Conservation (phyloP, 2,329 filamentous ascomycete genomes). For the Diaporthe humulicola region DNA sequence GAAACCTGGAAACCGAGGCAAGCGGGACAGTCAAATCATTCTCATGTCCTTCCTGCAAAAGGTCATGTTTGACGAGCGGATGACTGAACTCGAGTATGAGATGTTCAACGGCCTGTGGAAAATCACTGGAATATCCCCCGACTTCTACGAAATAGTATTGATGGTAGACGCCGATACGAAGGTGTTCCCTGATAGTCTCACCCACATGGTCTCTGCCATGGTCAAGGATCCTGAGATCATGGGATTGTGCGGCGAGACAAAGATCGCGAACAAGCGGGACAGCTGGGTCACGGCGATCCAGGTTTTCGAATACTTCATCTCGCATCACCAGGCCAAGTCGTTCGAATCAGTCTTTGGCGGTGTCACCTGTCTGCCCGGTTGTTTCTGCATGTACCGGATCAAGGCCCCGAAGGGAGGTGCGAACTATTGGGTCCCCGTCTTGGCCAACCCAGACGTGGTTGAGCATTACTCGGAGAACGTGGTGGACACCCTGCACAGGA, state of each 20-base stretch:
- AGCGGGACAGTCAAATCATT: slow-evolving; percentile 98
- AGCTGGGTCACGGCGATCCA: slow-evolving; percentile 98
- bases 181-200: slow-evolving; percentile 97
- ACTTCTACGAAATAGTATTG: slow-evolving; percentile 97
- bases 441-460: slow-evolving; percentile 97
- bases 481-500: slow-evolving; percentile 97
- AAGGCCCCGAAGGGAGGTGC: slow-evolving; percentile 98
- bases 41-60: slow-evolving; percentile 99
- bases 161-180: slow-evolving; percentile 99
- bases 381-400: slow-evolving; percentile 99
- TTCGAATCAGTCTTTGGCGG: slow-evolving; percentile 99
- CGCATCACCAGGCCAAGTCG: slow-evolving; percentile 94
- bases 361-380: slow-evolving; percentile 97
- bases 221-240: slow-evolving; percentile 99
- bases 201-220: slow-evolving; percentile 99
- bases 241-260: slow-evolving; percentile 98
- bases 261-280: slow-evolving; percentile 97
- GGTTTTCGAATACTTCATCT: slow-evolving; percentile 99
- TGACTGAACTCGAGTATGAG: slow-evolving; percentile 99
- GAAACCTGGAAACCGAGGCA: slow-evolving; percentile 97
- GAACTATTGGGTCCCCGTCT: slow-evolving; percentile 99
- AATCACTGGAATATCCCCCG: slow-evolving; percentile 96
- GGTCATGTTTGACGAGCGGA: slow-evolving; percentile 99
- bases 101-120: slow-evolving; percentile 99
- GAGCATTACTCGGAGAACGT: slow-evolving; percentile 99